Conservation (phyloP, 768 basidiomycete species). For the Jaapia argillacea region DNA sequence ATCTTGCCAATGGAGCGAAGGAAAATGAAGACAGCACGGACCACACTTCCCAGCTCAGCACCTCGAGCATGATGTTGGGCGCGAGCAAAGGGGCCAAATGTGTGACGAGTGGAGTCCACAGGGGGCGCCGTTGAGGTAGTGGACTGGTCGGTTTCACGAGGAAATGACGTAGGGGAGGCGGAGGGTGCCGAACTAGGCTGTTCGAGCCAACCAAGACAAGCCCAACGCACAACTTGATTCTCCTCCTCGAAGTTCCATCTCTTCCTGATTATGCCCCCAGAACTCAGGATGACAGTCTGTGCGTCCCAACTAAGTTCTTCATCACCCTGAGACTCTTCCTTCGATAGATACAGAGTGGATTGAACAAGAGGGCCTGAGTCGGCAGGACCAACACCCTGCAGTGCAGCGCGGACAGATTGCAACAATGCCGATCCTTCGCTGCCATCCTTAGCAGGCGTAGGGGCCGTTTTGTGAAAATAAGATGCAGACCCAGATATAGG, state of each 20-base stretch:
- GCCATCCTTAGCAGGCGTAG: too few relatives aligned
- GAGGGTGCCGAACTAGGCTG: slow-evolving; percentile 24
- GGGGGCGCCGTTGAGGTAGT: slow-evolving; percentile 15
- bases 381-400: neutral
- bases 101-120: slow-evolving; percentile 16
- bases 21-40: slow-evolving; percentile 67
- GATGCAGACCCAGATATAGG: neutral
- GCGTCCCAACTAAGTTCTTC: slow-evolving; percentile 67
- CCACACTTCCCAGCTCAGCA: slow-evolving; percentile 26
- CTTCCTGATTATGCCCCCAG: slow-evolving; percentile 58
- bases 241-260: slow-evolving; percentile 72
- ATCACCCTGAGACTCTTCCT: slow-evolving; percentile 36
- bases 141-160: slow-evolving; percentile 18
- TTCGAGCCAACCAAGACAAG: slow-evolving; percentile 68
- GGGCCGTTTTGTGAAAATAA: neutral
- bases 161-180: slow-evolving; percentile 16
- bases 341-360: too few relatives aligned
- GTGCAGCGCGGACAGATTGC: neutral
- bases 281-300: slow-evolving; percentile 49
- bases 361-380: too few relatives aligned
- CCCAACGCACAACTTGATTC: slow-evolving; percentile 66
- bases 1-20: slow-evolving; percentile 66
- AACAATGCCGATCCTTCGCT: neutral
- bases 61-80: slow-evolving; percentile 9
- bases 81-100: slow-evolving; percentile 32